Evolutionary conservation across 192 early-diverging fungal genomes (phyloP).

Genomic region (Umbelopsis ramanniana): DNA sequence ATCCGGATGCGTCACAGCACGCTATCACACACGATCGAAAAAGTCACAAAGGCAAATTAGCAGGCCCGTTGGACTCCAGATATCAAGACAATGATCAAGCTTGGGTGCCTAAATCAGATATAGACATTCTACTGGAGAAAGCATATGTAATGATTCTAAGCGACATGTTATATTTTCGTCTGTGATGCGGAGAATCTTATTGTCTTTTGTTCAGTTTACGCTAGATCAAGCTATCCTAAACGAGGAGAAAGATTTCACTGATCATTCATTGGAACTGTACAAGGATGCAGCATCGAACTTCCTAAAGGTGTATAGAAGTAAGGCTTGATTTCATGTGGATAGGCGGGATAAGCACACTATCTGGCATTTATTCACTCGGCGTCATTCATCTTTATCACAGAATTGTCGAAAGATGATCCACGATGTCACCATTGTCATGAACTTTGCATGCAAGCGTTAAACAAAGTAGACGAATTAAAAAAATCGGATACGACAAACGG

Average conservation of each 20-base stretch:
- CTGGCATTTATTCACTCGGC: not conserved
- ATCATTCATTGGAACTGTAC: constrained; percentile 56
- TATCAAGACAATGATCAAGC: not conserved
- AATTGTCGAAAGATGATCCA: constrained; percentile 2
- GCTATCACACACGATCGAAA: constrained; percentile 21
- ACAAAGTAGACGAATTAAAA: constrained; percentile 53
- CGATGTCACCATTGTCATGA: constrained; percentile 24
- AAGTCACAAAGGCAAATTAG: constrained; percentile 8
- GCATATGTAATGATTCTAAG: constrained; percentile 26
- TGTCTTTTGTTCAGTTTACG: constrained; percentile 22
- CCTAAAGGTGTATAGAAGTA: constrained; percentile 53
- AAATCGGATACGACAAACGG: constrained; percentile 15
- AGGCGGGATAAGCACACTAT: too few relatives aligned
- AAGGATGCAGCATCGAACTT: constrained; percentile 52
- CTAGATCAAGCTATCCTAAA: constrained; percentile 34
- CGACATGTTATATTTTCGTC: too few relatives aligned
- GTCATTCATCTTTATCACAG: not conserved
- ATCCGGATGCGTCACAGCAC: constrained; percentile 28
- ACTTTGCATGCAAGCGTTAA: constrained; percentile 39
- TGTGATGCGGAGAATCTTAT: not conserved
- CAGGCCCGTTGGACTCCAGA: constrained; percentile 1
- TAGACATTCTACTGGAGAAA: constrained; percentile 24
- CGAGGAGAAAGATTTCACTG: constrained; percentile 43
- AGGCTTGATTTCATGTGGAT: not conserved
- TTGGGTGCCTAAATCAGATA: constrained; percentile 12